A percentile compares a stretch with the other conserved stretches of the same genome.
Conservation (phyloP, 257 asterid species). For the Orobanche coerulescens region DNA sequence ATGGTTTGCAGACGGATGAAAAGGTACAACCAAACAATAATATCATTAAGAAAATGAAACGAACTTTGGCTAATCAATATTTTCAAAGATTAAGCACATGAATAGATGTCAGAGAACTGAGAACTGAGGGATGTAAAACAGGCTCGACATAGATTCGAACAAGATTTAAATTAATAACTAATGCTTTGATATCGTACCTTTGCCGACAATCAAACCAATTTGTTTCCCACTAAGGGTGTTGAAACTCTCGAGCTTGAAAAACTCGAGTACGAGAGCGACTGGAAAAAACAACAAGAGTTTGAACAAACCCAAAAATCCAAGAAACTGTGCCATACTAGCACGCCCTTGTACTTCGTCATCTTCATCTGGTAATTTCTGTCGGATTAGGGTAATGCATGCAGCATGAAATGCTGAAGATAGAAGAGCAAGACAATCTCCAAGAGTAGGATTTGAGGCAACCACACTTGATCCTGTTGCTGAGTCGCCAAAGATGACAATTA, state of each 20-base stretch:
- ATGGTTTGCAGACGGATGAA: not conserved
- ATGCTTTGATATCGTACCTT: slow-evolving; percentile 53
- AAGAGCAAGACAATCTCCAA: slow-evolving; percentile 72
- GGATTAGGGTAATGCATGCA: slow-evolving; percentile 70
- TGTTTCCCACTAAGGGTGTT: slow-evolving; percentile 53
- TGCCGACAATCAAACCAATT: slow-evolving; percentile 70
- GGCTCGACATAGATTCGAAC: not conserved
- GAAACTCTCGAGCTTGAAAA: slow-evolving; percentile 56
- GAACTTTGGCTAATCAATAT: not conserved
- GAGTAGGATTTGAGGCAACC: slow-evolving; percentile 57
- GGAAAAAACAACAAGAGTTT: slow-evolving; percentile 78
- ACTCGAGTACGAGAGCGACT: slow-evolving; percentile 43
- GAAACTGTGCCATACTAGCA: slow-evolving; percentile 90
- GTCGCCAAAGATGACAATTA: slow-evolving; percentile 82
- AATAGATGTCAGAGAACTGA: not conserved
- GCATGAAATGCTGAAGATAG: slow-evolving; percentile 79
- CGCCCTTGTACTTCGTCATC: slow-evolving; percentile 52
- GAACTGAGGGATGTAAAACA: not conserved
- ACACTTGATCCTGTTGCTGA: slow-evolving; percentile 38
- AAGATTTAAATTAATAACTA: not conserved
- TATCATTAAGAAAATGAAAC: not conserved
- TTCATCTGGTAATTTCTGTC: slow-evolving; percentile 77
- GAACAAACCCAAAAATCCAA: slow-evolving; percentile 86
- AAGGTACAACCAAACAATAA: not conserved
- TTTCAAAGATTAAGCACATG: not conserved